Evolutionary conservation across 495 filamentous ascomycete genomes (phyloP).

Genomic region (Pseudomonodictys pantanalensis): DNA sequence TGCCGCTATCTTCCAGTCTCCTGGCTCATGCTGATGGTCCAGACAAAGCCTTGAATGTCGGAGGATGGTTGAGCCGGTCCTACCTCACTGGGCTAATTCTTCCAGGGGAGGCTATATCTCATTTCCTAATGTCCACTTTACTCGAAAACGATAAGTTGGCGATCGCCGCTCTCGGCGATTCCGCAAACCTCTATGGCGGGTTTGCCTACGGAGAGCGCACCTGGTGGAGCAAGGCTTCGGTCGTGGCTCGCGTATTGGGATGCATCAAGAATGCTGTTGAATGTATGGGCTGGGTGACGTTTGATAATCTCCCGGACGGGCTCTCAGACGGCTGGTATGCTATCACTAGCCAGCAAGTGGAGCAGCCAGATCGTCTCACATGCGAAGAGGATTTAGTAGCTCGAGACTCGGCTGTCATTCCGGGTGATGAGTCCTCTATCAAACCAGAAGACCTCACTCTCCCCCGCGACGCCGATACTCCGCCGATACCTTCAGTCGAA

Average conservation of each 20-base stretch:
- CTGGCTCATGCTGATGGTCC: slow-evolving; percentile 1
- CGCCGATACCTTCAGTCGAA: slow-evolving; percentile 20
- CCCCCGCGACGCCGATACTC: slow-evolving; percentile 34
- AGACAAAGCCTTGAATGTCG: slow-evolving; percentile 42
- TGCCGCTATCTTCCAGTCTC: slow-evolving; percentile 14
- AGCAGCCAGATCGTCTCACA: slow-evolving; percentile 45
- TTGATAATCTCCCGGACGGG: slow-evolving; percentile 52
- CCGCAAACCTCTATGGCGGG: slow-evolving; percentile 73
- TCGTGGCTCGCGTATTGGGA: slow-evolving; percentile 73
- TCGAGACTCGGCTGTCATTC: slow-evolving; percentile 52
- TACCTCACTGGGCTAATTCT: slow-evolving; percentile 77
- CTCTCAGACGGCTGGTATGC: slow-evolving; percentile 63
- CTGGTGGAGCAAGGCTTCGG: slow-evolving; percentile 79
- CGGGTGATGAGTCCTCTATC: slow-evolving; percentile 42
- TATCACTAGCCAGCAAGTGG: slow-evolving; percentile 42
- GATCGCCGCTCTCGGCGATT: slow-evolving; percentile 61
- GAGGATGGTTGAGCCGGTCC: slow-evolving; percentile 78
- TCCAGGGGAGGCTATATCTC: slow-evolving; percentile 68
- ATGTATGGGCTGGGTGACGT: slow-evolving; percentile 76
- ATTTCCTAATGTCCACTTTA: slow-evolving; percentile 74
- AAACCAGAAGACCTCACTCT: slow-evolving; percentile 58
- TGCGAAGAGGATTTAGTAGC: slow-evolving; percentile 41
- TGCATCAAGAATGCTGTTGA: slow-evolving; percentile 62
- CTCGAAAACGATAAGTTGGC: slow-evolving; percentile 72
- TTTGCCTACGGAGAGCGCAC: slow-evolving; percentile 67